Percentiles rank a stretch among this genome's conserved stretches.
phyloP scores from a whole-genome alignment of 169 alveolate species.

The Eimeria sp. region DNA sequence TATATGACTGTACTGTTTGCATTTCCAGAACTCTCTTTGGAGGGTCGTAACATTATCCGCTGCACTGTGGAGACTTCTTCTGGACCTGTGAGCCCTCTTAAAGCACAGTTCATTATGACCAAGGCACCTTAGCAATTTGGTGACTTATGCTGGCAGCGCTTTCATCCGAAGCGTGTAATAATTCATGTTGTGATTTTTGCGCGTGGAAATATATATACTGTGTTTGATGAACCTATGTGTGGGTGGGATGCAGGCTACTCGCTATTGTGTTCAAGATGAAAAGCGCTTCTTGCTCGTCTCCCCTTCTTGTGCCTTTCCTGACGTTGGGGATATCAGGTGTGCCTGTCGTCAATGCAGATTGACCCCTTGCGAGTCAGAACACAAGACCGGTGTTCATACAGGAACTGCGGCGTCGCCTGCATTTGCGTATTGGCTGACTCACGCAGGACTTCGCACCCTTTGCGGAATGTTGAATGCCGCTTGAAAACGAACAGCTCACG shows the following conservation, averaged over 20 bases:
- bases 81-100: conserved; percentile 27
- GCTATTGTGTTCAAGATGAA: conserved; percentile 67
- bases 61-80: conserved; percentile 62
- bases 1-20: not conserved
- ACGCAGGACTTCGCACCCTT: conserved; percentile 67
- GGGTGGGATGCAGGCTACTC: conserved; percentile 46
- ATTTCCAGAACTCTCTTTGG: conserved; percentile 39
- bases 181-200: not conserved
- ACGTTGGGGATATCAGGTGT: conserved; percentile 48
- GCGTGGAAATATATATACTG: not conserved
- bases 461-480: conserved; percentile 72
- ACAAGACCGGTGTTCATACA: not conserved
- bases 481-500: conserved; percentile 54
- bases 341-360: not conserved
- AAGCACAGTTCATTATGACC: not conserved
- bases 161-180: not conserved
- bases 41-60: conserved; percentile 67
- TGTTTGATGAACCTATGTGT: not conserved
- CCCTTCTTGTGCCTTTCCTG: conserved; percentile 35
- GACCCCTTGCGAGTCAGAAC: not conserved
- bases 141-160: not conserved
- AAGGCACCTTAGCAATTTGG: not conserved
- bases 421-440: not conserved
- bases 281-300: conserved; percentile 36
- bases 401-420: not conserved